A percentile compares a stretch with the other conserved stretches of the same genome.
Evolutionary conservation across 257 asterid species (phyloP).

Genomic region (Capsicum pubescens): DNA sequence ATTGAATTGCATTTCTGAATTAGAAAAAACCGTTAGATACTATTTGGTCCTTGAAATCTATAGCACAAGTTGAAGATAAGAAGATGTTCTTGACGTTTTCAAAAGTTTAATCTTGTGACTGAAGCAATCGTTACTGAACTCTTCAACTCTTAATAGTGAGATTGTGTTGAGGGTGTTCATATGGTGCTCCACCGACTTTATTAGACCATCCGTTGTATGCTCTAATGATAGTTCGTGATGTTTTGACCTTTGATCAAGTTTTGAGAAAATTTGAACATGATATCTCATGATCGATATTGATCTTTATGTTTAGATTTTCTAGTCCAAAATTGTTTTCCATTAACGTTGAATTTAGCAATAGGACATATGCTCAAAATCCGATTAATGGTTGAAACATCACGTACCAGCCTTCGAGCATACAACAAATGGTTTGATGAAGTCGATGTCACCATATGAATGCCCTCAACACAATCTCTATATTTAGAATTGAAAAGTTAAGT

Average conservation of each 20-base stretch:
- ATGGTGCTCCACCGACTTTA: slow-evolving; percentile 14
- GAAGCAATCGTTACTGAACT: not conserved
- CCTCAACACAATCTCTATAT: slow-evolving; percentile 36
- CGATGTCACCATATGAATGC: slow-evolving; percentile 22
- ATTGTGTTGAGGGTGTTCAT: slow-evolving; percentile 28
- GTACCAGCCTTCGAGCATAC: too few species aligned
- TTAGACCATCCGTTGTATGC: not conserved
- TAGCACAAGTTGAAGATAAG: slow-evolving; percentile 26
- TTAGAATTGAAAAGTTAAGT: slow-evolving; percentile 28
- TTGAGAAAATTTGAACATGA: too few species aligned
- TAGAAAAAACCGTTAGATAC: not conserved
- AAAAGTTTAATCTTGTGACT: slow-evolving; percentile 32
- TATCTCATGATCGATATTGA: not conserved
- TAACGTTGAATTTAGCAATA: too few species aligned
- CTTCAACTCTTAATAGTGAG: slow-evolving; percentile 28
- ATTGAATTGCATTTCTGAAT: not conserved
- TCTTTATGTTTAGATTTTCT: too few species aligned
- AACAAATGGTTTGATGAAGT: slow-evolving; percentile 28
- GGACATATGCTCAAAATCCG: too few species aligned
- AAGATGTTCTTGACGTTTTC: slow-evolving; percentile 37
- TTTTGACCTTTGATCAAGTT: too few species aligned
- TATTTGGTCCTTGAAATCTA: not conserved
- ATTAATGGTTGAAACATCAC: too few species aligned
- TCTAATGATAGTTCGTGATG: too few species aligned
- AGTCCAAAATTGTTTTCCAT: too few species aligned